Base-by-base conservation (phyloP, 257 asterid species). In the Solanum arcanum region DNA sequence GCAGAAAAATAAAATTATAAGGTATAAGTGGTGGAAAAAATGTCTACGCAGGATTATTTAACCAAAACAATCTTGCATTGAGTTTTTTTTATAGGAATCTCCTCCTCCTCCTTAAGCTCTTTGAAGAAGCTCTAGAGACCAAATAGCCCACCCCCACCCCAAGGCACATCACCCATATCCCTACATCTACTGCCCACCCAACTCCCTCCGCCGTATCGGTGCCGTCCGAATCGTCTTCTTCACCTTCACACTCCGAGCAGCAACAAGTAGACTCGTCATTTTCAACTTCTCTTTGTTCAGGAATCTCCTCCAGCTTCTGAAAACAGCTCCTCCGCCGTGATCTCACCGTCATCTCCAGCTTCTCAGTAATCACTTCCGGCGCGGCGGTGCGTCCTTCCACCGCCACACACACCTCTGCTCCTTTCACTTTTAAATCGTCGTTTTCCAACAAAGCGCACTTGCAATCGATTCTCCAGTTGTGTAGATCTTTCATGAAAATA, bases 121-220 rank as follows among this genome's bases (percentile, higher is more conserved):
- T 89, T 23, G 88, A 86, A 52, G 93, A 91, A 89, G 94, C 95
- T 86, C 81, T 94, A 6, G 96, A 88, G 20, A 94, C 95, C 89
- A 95, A 86, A 75, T 88, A 92, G 2, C 98, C 99, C 10, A 95
- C 94, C 3, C 99, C 99, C 8, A 95, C 94, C 1, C 99, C 98
- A 86, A 96, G 64, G 88, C 97, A 95, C 86, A 92, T 90, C 33
- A 91, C 95, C 98, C 97, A 94, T 41, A 96, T 91, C 86, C 98
- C 98, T 64, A 93, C 94, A 83, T 94, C 98, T 76, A 96, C 91
- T 42, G 98, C 98, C 98, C 96, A 94, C 39, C 92, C 86, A 83
- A 92, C 93, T 9, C 90, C 89, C 31, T 86, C 92, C 78, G 41
- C 86, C 91, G 84, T 80, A 87, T 66, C 87, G 5, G 25, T 20